Conservation (phyloP, 2,329 filamentous ascomycete species). For the Boeremia exigua region DNA sequence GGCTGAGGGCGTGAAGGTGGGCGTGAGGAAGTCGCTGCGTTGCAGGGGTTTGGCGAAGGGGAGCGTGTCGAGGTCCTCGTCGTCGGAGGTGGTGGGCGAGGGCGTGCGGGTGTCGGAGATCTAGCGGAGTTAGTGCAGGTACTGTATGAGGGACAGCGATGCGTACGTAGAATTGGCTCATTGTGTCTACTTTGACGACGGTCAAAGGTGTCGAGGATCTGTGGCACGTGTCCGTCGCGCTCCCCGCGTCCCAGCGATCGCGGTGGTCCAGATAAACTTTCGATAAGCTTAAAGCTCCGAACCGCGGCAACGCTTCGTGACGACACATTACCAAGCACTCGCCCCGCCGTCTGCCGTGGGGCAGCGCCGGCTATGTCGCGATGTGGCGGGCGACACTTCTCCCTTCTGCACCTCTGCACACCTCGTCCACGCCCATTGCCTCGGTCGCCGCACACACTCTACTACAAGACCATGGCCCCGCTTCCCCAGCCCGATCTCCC, state of each 20-base stretch:
- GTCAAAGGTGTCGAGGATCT: too few relatives aligned
- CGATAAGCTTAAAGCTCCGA: slow-evolving; percentile 10
- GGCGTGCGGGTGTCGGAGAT: slow-evolving; percentile 22
- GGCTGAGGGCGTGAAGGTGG: slow-evolving; percentile 74
- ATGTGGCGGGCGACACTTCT: neutral
- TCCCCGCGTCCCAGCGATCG: neutral
- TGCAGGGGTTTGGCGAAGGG: slow-evolving; percentile 88
- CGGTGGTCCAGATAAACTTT: slow-evolving; percentile 10
- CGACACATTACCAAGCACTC: slow-evolving; percentile 14
- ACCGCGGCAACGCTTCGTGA: slow-evolving; percentile 12
- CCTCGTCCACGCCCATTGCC: neutral
- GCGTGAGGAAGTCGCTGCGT: slow-evolving; percentile 79
- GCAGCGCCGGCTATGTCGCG: slow-evolving; percentile 13
- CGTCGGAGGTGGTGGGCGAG: slow-evolving; percentile 50
- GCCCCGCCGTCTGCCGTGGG: slow-evolving; percentile 20
- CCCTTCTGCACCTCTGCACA: neutral
- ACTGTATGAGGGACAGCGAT: neutral
- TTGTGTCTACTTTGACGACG: slow-evolving; percentile 26
- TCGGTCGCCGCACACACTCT: neutral
- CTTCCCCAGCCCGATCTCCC: slow-evolving; percentile 58
- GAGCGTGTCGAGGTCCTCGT: slow-evolving; percentile 69
- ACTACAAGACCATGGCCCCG: slow-evolving; percentile 36
- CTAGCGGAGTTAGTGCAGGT: neutral
- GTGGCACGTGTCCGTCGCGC: neutral
- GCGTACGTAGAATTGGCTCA: slow-evolving; percentile 59